Base-by-base conservation (phyloP, 129 eudicot species). In the Glebionis coronaria region DNA sequence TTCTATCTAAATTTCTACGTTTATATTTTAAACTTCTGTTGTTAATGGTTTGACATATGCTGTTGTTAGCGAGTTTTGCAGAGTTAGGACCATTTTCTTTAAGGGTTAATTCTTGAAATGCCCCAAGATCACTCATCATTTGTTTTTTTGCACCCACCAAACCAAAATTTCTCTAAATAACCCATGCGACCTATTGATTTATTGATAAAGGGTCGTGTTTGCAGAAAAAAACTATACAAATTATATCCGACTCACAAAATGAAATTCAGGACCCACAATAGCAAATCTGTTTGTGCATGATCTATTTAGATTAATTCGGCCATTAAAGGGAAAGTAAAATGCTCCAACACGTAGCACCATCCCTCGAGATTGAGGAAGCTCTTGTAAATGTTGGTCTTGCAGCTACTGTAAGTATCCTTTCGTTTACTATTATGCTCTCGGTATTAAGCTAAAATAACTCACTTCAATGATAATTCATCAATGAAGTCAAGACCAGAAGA, bases 401-500 rank as follows among this genome's bases (percentile, higher is more conserved):
- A 14, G 63, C 84, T 38, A 89, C 88, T 9, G 97, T 87, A 81
- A 87, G 84, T 57, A 40, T 47, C 61, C 35, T 47, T 54, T 27
- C 55, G 16, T n/a, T n/a, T n/a, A n/a, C 21, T 13, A 38, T 70
- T 2, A 68, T 15, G 16, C 56, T 44, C 44, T 20, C 13, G 14
- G n/a, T 57, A 11, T 71, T 60, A 35, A 31, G n/a, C 69, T 58
- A 19, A 47, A 13, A n/a, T 14, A 58, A 20, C 15, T 28, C 4
- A 29, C 49, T 55, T 15, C 14, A 3, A 47, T 49, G 47, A n/a
- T 16, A 27, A 12, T 44, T 78, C 12, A 12, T 29, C 13, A 21
- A 15, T 78, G 85, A 90, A 94, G 99, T 81, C 99, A 19, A 84
- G 99, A 59, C 99, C 99, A 55, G 95, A 90, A 79, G 97, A 83